Base-by-base conservation (phyloP, 2,329 filamentous ascomycete genomes). In the Beauveria sp. region DNA sequence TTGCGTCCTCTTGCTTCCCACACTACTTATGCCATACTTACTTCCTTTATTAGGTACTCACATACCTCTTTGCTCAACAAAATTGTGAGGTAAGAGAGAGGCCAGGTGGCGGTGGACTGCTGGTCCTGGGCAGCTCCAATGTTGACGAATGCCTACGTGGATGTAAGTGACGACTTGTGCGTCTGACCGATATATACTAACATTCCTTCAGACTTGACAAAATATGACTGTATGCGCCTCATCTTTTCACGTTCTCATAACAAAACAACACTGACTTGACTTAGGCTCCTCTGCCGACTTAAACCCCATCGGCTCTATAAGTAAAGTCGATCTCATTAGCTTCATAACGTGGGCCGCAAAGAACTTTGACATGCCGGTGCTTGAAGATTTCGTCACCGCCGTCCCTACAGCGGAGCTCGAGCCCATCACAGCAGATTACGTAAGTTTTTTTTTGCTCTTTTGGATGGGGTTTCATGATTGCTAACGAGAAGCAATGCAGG, bases 251-350 rank as follows among this genome's bases (percentile, higher is more conserved):
- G 2, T 10, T 10, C n/a, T 10, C 18, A 10, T 1, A 9, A n/a
- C n/a, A n/a, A 20, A 43, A 43, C 3, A 43, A 7, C 3, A 10
- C 18, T 20, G 20, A 43, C 42, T 43, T n/a, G 42, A 4, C 8
- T 5, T 20, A 43, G 42, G 42, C 34, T 66, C 69, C 67, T 80
- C 77, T 8, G 82, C 78, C 1, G 82, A 85, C 22, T 50, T 70
- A 2, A 68, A 66, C 43, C 69, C 69, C 0, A 67, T 70, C 3
- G 67, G 68, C 66, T 65, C 64, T 1, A 64, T 70, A 4, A 65
- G 64, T 40, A 90, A 90, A 70, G 83, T 80, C 2, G 88, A 90
- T 66, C 78, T 88, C 2, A 88, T 85, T 68, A 72, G 77, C 18
- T 89, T 91, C 73, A 85, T 88, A 64, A 72, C 71, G 42, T 89